Conservation (phyloP, 192 early-diverging fungal species). For the Pilaira anomala region DNA sequence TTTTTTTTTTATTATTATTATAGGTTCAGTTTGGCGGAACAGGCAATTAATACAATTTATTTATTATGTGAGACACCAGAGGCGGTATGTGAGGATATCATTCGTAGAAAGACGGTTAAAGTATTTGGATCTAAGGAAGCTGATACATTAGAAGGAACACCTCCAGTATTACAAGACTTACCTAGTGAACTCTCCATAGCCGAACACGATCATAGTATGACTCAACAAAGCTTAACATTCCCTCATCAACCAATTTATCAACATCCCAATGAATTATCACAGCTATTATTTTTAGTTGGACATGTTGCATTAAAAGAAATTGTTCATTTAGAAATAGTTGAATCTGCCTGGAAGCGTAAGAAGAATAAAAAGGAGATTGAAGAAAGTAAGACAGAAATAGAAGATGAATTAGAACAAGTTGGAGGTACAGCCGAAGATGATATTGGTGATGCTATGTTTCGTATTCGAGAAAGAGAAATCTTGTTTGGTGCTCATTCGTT, state of each 20-base stretch:
- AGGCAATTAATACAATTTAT: conserved; percentile 93
- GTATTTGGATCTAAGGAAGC: conserved; percentile 53
- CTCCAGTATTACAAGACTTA: conserved; percentile 19
- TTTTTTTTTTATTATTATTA: conserved; percentile 11
- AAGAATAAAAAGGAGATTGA: conserved; percentile 48
- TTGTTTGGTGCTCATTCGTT: conserved; percentile 77
- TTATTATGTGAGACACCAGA: conserved; percentile 90
- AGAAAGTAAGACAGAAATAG: conserved; percentile 41
- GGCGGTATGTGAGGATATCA: conserved; percentile 69
- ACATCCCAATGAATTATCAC: conserved; percentile 75
- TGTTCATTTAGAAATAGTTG: conserved; percentile 91
- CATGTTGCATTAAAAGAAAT: conserved; percentile 97
- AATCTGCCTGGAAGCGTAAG: conserved; percentile 89
- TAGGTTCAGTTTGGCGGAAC: conserved; percentile 92
- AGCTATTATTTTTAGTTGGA: conserved; percentile 88
- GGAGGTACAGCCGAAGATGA: conserved; percentile 94
- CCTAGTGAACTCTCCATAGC: conserved; percentile 27
- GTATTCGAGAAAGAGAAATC: conserved; percentile 90
- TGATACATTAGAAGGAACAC: too few species aligned
- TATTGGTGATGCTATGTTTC: conserved; percentile 81
- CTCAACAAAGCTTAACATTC: conserved; percentile 23
- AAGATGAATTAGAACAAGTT: conserved; percentile 92
- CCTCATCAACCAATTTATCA: background rate
- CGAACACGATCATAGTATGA: conserved; percentile 27
- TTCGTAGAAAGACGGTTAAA: conserved; percentile 60